phyloP scores from a whole-genome alignment of 2,329 filamentous ascomycete species.

The Fusarium buxicola region DNA sequence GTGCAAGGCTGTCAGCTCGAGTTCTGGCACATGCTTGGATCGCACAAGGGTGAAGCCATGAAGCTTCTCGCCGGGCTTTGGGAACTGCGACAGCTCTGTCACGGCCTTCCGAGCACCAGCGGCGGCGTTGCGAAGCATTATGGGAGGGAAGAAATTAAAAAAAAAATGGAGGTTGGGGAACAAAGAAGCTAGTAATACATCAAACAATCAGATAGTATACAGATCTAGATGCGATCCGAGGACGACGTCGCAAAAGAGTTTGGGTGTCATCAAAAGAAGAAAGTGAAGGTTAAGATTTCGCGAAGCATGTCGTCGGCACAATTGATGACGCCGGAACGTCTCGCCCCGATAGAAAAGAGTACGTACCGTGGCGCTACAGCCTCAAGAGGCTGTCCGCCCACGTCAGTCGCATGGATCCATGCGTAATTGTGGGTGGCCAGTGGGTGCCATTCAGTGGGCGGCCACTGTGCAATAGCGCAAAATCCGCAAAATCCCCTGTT shows the following conservation, averaged over 20 bases:
- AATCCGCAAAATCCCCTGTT: constrained; percentile 4
- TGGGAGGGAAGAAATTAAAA: constrained; percentile 14
- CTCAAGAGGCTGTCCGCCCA: constrained; percentile 14
- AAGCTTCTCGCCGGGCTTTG: constrained; percentile 83
- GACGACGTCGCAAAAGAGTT: constrained; percentile 17
- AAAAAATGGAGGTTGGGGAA: not conserved
- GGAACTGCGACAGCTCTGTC: constrained; percentile 80
- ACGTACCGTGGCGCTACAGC: constrained; percentile 25
- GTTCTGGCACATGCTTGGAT: constrained; percentile 91
- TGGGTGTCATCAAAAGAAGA: constrained; percentile 26
- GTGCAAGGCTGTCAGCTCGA: constrained; percentile 90
- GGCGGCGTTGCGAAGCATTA: constrained; percentile 66
- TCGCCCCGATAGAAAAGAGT: constrained; percentile 34
- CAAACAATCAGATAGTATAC: constrained; percentile 29
- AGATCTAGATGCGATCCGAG: constrained; percentile 7
- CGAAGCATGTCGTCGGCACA: constrained; percentile 35
- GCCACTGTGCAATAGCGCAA: constrained; percentile 26
- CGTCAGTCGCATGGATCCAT: constrained; percentile 38
- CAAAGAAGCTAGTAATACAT: constrained; percentile 37
- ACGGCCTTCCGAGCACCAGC: constrained; percentile 71
- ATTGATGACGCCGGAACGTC: constrained; percentile 40
- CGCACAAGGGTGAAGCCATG: constrained; percentile 94
- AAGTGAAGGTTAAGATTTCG: constrained; percentile 37
- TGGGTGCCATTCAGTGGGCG: constrained; percentile 30
- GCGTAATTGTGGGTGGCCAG: constrained; percentile 35